Percentiles rank a stretch among this genome's conserved stretches.
phyloP scores from a whole-genome alignment of 1,284 basidiomycete species.

The Marasmius oreades region DNA sequence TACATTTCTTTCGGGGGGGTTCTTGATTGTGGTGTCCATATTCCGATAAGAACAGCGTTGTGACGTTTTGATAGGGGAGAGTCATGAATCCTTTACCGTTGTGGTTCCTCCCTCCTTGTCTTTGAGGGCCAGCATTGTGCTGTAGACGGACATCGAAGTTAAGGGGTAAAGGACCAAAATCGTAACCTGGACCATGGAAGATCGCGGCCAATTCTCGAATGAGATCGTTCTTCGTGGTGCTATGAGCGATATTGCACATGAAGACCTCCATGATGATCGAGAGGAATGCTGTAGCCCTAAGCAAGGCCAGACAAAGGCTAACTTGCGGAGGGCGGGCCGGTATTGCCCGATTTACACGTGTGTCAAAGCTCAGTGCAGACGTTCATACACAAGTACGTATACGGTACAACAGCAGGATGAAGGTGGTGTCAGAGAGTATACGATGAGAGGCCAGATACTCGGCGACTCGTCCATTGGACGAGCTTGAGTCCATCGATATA shows the following conservation, averaged over 20 bases:
- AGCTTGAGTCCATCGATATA: too few species aligned
- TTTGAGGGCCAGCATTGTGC: conserved; percentile 24
- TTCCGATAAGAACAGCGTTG: conserved; percentile 39
- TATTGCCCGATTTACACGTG: neutral
- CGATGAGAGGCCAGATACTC: too few species aligned
- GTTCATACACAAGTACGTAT: too few species aligned
- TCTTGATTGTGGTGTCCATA: conserved; percentile 31
- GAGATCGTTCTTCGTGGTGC: conserved; percentile 31
- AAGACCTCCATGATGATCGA: conserved; percentile 31
- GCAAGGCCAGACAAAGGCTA: too few species aligned
- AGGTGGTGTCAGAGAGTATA: too few species aligned
- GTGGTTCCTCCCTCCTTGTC: neutral
- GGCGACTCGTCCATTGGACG: too few species aligned
- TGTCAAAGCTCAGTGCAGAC: too few species aligned
- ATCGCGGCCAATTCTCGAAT: conserved; percentile 35
- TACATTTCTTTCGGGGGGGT: conserved; percentile 1
- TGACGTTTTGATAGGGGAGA: conserved; percentile 38
- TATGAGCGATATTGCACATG: conserved; percentile 33
- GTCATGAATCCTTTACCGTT: conserved; percentile 42
- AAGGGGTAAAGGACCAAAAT: conserved; percentile 28
- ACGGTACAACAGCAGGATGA: too few species aligned
- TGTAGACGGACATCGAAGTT: conserved; percentile 51
- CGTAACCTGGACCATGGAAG: conserved; percentile 42
- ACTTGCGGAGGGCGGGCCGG: neutral
- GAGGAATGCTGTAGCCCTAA: too few species aligned